These are phyloP conservation scores for Bimuria novae-zelandiae DNA, from an alignment of 2,329 filamentous ascomycete species.

Conservation along the genomic window DNA sequence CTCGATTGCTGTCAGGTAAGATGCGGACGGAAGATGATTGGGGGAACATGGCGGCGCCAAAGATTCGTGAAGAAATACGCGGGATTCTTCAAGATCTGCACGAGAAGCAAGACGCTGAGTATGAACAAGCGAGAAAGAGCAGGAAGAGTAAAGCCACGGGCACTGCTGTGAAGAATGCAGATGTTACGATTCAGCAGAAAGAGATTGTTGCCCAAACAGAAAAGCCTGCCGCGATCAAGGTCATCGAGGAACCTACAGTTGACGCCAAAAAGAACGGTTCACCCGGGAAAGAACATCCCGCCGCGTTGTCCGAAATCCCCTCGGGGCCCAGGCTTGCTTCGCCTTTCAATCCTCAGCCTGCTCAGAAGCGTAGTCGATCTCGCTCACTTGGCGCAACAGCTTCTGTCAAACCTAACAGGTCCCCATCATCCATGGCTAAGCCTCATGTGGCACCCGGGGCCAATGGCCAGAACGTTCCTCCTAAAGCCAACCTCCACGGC, in stretches of 20 bases:
- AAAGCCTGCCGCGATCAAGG: neutral
- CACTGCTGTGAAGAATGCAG: neutral
- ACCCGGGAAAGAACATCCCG: neutral
- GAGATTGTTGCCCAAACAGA: neutral
- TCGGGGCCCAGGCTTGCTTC: conserved; percentile 15
- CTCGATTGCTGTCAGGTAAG: conserved; percentile 67
- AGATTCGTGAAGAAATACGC: conserved; percentile 69
- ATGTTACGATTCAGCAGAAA: neutral
- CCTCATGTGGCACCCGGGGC: neutral
- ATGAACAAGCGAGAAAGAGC: conserved; percentile 42
- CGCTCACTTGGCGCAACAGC: neutral
- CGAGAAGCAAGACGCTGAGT: conserved; percentile 56
- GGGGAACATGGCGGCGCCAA: conserved; percentile 57
- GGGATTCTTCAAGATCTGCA: conserved; percentile 68
- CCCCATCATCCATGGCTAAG: neutral
- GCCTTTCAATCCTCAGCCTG: conserved; percentile 12
- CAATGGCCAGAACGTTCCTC: neutral
- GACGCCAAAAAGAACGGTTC: neutral
- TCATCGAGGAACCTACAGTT: neutral
- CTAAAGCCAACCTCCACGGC: neutral
- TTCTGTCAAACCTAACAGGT: neutral
- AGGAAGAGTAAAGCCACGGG: conserved; percentile 21
- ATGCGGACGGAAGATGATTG: conserved; percentile 62
- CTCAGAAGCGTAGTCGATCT: neutral
- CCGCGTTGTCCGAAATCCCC: neutral